Evolutionary conservation across 352 stramenopile genomes (phyloP).

Genomic region (Phytophthora fragariaefolia): DNA sequence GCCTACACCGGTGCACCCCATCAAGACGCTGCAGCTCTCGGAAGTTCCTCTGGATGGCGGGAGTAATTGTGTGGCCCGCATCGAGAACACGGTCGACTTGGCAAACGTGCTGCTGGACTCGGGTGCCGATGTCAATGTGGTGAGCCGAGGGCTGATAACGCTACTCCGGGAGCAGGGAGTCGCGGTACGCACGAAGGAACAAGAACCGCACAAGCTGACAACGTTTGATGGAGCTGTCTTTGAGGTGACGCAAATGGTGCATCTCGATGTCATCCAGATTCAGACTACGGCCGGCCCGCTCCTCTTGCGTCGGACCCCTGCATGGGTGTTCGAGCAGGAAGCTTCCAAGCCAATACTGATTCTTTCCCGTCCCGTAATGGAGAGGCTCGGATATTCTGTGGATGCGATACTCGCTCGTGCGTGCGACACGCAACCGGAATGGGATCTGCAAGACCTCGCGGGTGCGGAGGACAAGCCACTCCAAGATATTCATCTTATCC

Average conservation of each 20-base stretch:
- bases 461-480: neutral
- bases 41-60: neutral
- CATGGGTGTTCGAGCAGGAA: neutral
- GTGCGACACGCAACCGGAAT: slow-evolving; percentile 2
- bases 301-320: neutral
- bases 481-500: neutral
- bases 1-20: neutral
- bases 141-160: neutral
- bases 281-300: neutral
- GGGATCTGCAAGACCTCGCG: slow-evolving; percentile 14
- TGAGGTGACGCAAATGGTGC: neutral
- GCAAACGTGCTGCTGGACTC: neutral
- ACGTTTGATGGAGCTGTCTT: neutral
- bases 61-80: neutral
- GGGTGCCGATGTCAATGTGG: neutral
- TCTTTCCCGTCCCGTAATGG: neutral
- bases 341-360: neutral
- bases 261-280: neutral
- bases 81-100: neutral
- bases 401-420: neutral
- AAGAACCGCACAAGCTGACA: neutral
- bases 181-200: neutral
- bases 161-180: neutral
- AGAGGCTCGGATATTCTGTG: neutral
- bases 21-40: neutral